phyloP scores from a whole-genome alignment of 208 protist genomes.

The Leishmania braziliensis region DNA sequence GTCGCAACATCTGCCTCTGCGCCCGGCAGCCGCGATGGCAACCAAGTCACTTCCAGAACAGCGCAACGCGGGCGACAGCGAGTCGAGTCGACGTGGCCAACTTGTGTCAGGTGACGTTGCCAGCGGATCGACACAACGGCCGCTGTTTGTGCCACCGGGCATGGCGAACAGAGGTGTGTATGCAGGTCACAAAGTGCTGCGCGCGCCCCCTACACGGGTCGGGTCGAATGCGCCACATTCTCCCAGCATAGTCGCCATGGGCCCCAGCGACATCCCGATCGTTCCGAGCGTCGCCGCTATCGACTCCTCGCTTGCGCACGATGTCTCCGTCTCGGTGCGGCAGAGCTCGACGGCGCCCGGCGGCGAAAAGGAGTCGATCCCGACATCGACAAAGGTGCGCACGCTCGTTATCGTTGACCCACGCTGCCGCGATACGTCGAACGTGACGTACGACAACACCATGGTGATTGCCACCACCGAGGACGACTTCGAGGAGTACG shows the following conservation, averaged over 20 bases:
- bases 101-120: background rate
- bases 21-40: conserved; percentile 8
- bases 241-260: conserved; percentile 22
- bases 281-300: conserved; percentile 21
- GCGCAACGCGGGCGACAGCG: background rate
- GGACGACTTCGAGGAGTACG: conserved; percentile 80
- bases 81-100: background rate
- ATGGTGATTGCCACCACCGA: conserved; percentile 65
- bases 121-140: background rate
- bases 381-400: conserved; percentile 62
- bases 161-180: background rate
- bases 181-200: conserved; percentile 3
- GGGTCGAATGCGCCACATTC: conserved; percentile 25
- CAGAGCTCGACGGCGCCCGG: conserved; percentile 21
- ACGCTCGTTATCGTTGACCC: conserved; percentile 74
- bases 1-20: background rate
- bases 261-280: conserved; percentile 9
- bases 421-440: conserved; percentile 58
- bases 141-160: conserved; percentile 4
- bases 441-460: conserved; percentile 68
- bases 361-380: conserved; percentile 21
- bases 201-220: conserved; percentile 17
- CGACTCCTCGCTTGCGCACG: conserved; percentile 28
- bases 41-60: background rate
- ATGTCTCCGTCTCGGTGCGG: conserved; percentile 22